Evolutionary conservation across 768 basidiomycete species (phyloP).

Genomic region (Mrakia hoshinonis): DNA sequence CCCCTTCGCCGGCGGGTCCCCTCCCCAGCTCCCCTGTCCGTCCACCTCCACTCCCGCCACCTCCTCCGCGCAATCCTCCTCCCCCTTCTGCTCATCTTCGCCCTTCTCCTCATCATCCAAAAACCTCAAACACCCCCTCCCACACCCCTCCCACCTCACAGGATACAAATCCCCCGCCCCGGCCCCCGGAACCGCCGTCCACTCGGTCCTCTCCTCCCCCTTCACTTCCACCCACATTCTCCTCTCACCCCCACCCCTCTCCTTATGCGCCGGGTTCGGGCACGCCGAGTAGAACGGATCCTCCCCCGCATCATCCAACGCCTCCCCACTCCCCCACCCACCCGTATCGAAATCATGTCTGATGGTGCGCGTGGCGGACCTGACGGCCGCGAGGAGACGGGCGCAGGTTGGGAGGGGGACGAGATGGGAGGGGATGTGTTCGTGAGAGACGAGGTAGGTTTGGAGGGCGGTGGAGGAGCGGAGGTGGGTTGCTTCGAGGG

Average conservation of each 20-base stretch:
- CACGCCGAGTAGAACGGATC: background rate
- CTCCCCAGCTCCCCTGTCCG: background rate
- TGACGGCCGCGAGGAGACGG: too few relatives aligned
- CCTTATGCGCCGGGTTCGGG: background rate
- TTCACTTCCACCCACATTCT: background rate
- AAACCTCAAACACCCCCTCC: background rate
- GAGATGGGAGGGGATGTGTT: too few relatives aligned
- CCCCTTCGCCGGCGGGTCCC: too few relatives aligned
- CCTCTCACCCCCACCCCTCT: background rate
- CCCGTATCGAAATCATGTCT: background rate
- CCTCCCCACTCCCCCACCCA: background rate
- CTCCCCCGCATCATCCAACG: background rate
- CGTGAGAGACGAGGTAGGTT: too few relatives aligned
- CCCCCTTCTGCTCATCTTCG: background rate
- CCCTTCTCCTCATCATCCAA: background rate
- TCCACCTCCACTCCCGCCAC: background rate
- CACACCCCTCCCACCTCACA: conserved; percentile 4
- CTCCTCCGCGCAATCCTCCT: background rate
- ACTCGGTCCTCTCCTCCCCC: background rate
- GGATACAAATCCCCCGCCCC: background rate
- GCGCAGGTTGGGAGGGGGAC: too few relatives aligned
- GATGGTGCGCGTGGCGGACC: background rate
- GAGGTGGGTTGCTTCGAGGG: background rate
- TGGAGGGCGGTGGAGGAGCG: background rate
- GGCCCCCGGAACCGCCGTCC: background rate